Percentiles rank a stretch among this genome's conserved stretches.
These are phyloP conservation scores for Phytophthora brassicae DNA, from an alignment of 352 stramenopile genomes.

Conservation along the genomic window DNA sequence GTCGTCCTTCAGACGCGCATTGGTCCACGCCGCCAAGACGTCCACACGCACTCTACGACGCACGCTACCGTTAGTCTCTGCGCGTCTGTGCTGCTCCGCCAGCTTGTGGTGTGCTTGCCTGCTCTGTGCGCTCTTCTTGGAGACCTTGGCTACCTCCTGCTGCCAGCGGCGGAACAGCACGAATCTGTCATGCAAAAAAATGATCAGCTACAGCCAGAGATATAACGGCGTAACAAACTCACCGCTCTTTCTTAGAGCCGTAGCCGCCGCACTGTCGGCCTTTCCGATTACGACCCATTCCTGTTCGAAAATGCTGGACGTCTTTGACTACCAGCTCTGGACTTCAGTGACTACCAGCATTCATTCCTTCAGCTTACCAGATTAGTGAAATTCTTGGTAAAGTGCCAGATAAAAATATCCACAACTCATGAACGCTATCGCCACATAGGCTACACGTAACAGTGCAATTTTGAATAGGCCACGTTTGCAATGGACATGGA, in stretches of 20 bases:
- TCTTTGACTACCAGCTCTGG: too few relatives aligned
- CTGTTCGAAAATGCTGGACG: slow-evolving; percentile 8
- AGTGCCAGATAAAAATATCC: slow-evolving; percentile 19
- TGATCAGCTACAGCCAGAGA: not conserved
- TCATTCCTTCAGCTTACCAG: not conserved
- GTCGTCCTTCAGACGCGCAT: slow-evolving; percentile 74
- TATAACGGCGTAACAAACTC: not conserved
- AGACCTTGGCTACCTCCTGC: slow-evolving; percentile 53
- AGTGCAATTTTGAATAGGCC: not conserved
- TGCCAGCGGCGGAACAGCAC: slow-evolving; percentile 64
- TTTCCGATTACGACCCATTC: slow-evolving; percentile 73
- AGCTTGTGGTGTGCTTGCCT: slow-evolving; percentile 50
- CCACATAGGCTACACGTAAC: too few relatives aligned
- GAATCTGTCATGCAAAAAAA: slow-evolving; percentile 40
- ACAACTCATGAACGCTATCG: too few relatives aligned
- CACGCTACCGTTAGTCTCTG: slow-evolving; percentile 41
- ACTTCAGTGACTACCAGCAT: too few relatives aligned
- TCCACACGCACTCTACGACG: slow-evolving; percentile 72
- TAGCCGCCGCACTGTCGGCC: slow-evolving; percentile 71
- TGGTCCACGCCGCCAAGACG: slow-evolving; percentile 68
- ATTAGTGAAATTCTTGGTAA: slow-evolving; percentile 13
- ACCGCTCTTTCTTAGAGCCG: slow-evolving; percentile 75
- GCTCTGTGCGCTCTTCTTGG: slow-evolving; percentile 46
- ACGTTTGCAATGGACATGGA: slow-evolving; percentile 6
- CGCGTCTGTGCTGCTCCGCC: slow-evolving; percentile 39